phyloP scores from a whole-genome alignment of 768 basidiomycete species.

The Pleurotus tuber-regium region DNA sequence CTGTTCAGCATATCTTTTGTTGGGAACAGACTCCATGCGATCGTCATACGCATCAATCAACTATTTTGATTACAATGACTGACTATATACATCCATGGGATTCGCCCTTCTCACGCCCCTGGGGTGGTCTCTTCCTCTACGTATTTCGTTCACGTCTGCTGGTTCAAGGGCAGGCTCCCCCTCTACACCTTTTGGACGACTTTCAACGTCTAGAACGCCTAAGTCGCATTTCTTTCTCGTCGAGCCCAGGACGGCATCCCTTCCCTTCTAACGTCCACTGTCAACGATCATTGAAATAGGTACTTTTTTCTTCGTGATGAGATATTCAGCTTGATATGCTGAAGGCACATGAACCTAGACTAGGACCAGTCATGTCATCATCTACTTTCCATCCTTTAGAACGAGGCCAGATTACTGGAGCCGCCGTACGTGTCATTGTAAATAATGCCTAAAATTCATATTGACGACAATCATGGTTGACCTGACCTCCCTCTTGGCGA shows the following conservation, averaged over 20 bases:
- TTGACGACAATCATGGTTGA: too few species aligned
- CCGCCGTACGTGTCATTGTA: constrained; percentile 10
- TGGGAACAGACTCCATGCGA: constrained; percentile 2
- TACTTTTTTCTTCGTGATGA: too few species aligned
- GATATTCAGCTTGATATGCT: too few species aligned
- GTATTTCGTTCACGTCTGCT: constrained; percentile 7
- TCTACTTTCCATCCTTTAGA: not conserved
- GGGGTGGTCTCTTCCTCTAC: not conserved
- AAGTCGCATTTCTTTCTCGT: not conserved
- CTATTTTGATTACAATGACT: not conserved
- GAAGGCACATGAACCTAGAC: too few species aligned
- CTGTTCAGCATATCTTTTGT: not conserved
- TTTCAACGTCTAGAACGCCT: not conserved
- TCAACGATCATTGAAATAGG: too few species aligned
- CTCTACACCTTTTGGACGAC: not conserved
- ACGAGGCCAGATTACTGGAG: constrained; percentile 1
- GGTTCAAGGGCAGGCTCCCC: constrained; percentile 3
- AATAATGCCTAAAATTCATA: too few species aligned
- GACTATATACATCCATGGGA: not conserved
- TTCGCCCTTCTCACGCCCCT: constrained; percentile 4
- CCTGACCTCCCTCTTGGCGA: too few species aligned
- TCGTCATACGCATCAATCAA: constrained; percentile 8
- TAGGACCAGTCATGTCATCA: not conserved
- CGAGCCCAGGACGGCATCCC: not conserved
- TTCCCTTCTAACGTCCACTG: too few species aligned